phyloP scores from a whole-genome alignment of 495 filamentous ascomycete species.

The Aspergillus bridgeri region DNA sequence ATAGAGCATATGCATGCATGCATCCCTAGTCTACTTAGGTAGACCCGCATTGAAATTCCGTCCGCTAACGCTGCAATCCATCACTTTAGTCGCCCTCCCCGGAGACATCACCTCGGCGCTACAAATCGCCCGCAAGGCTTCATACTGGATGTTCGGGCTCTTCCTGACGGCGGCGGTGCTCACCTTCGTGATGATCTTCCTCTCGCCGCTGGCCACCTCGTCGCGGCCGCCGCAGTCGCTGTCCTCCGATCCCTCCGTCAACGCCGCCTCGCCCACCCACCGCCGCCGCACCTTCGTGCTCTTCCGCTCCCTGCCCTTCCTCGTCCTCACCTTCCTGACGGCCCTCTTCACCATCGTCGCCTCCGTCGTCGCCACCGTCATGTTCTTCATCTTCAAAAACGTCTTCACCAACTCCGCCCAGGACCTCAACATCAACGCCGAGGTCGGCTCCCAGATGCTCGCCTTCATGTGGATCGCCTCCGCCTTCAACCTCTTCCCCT shows the following conservation, averaged over 20 bases:
- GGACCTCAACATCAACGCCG: conserved; percentile 70
- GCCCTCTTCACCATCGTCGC: conserved; percentile 67
- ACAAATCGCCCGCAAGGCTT: conserved; percentile 69
- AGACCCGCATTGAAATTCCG: no score
- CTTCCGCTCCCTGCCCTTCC: conserved; percentile 49
- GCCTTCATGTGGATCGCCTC: conserved; percentile 85
- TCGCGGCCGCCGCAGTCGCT: conserved; percentile 48
- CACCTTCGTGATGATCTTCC: conserved; percentile 63
- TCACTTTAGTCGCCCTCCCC: conserved; percentile 83
- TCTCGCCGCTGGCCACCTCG: conserved; percentile 54
- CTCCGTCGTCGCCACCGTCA: conserved; percentile 70
- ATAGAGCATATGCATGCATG: no score
- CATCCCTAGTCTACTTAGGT: no score
- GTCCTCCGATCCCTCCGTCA: conserved; percentile 20
- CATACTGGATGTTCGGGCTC: conserved; percentile 86
- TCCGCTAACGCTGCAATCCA: no score
- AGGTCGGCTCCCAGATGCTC: conserved; percentile 72
- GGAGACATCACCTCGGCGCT: conserved; percentile 67
- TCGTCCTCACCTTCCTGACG: conserved; percentile 57
- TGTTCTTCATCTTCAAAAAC: conserved; percentile 74
- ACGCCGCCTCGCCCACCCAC: conserved; percentile 28
- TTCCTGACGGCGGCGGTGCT: conserved; percentile 69
- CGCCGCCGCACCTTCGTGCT: conserved; percentile 46
- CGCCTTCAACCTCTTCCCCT: conserved; percentile 62
- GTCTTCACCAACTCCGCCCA: conserved; percentile 58